phyloP scores from a whole-genome alignment of 805 yeast species.

The Metschnikowia hibisci region DNA sequence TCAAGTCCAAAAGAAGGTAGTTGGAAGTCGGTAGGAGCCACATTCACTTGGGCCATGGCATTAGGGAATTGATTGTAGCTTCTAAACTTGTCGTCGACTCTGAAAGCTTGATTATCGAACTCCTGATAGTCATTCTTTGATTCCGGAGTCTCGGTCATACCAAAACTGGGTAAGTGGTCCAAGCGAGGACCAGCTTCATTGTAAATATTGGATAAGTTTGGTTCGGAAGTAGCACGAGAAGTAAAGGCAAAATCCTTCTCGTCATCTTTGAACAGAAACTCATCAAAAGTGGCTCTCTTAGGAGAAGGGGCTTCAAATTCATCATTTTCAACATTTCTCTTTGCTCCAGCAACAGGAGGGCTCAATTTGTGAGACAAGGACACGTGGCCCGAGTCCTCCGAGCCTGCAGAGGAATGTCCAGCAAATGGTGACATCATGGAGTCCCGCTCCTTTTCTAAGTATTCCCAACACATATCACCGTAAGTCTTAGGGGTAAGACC shows the following conservation, averaged over 20 bases:
- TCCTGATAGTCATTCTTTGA: no score
- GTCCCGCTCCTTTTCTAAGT: constrained; percentile 32
- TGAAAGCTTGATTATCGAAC: no score
- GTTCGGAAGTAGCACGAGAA: constrained; percentile 19
- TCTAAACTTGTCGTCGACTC: no score
- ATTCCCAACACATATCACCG: constrained; percentile 78
- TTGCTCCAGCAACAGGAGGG: neutral
- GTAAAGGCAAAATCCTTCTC: constrained; percentile 12
- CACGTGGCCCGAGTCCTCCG: constrained; percentile 1
- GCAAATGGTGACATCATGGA: constrained; percentile 5
- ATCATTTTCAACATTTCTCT: constrained; percentile 5
- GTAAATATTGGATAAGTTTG: constrained; percentile 14
- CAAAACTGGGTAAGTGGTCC: no score
- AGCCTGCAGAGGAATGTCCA: neutral
- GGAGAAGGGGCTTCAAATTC: constrained; percentile 9
- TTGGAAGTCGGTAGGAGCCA: neutral
- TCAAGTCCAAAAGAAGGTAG: constrained; percentile 1
- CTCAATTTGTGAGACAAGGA: neutral
- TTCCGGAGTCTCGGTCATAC: no score
- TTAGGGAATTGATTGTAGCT: neutral
- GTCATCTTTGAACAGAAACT: constrained; percentile 9
- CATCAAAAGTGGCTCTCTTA: constrained; percentile 3
- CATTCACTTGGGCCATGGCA: constrained; percentile 1
- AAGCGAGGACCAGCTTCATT: constrained; percentile 5
- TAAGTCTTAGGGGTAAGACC: constrained; percentile 86